A percentile compares a stretch with the other conserved stretches of the same genome.
Conservation (phyloP, 352 stramenopile genomes). For the Elongisporangium prolatum region DNA sequence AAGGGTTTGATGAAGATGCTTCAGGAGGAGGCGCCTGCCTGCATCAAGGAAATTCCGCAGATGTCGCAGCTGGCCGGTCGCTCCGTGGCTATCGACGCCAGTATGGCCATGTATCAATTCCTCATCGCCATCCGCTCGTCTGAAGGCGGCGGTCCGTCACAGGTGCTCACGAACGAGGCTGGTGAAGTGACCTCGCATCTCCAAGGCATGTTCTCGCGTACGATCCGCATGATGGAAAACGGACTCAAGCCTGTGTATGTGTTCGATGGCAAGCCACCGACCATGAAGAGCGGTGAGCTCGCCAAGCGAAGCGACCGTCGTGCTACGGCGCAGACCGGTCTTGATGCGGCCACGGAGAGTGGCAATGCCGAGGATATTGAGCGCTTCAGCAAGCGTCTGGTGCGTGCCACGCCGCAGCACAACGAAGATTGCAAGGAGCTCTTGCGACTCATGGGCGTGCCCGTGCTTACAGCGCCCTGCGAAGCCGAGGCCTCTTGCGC, state of each 20-base stretch:
- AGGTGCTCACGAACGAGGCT: slow-evolving; percentile 97
- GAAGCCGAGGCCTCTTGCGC: slow-evolving; percentile 99
- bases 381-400: slow-evolving; percentile 91
- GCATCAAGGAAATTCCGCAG: slow-evolving; percentile 93
- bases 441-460: slow-evolving; percentile 94
- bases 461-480: slow-evolving; percentile 94
- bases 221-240: slow-evolving; percentile 97
- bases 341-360: slow-evolving; percentile 83
- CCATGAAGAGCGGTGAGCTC: slow-evolving; percentile 97
- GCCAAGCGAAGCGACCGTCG: slow-evolving; percentile 90
- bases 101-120: slow-evolving; percentile 99
- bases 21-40: slow-evolving; percentile 95
- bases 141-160: slow-evolving; percentile 79
- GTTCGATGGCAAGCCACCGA: slow-evolving; percentile 98
- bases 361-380: slow-evolving; percentile 91
- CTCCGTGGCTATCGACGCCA: slow-evolving; percentile 98
- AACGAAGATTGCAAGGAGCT: slow-evolving; percentile 94
- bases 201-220: slow-evolving; percentile 98
- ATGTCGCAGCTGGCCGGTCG: slow-evolving; percentile 93
- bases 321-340: slow-evolving; percentile 79
- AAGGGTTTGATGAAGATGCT: slow-evolving; percentile 99
- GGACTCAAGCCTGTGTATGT: slow-evolving; percentile 98
- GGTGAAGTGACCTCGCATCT: slow-evolving; percentile 93
- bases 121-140: slow-evolving; percentile 88
- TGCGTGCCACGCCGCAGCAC: slow-evolving; percentile 88